phyloP scores from a whole-genome alignment of 495 filamentous ascomycete species.

The Saxophila tyrrhenica region DNA sequence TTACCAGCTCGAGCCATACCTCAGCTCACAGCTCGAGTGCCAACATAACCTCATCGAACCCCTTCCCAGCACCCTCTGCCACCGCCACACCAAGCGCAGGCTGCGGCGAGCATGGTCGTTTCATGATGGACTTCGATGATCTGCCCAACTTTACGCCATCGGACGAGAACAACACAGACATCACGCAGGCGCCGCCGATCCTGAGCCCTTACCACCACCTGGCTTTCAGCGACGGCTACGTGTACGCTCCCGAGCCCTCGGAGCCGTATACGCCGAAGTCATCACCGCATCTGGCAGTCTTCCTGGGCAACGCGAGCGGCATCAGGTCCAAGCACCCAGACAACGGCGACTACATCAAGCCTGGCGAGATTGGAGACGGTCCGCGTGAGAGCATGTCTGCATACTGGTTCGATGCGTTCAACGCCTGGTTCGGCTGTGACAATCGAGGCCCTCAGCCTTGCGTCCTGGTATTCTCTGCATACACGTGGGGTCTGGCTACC shows the following conservation, averaged over 20 bases:
- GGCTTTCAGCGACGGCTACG: conserved; percentile 32
- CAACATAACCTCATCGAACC: conserved; percentile 1
- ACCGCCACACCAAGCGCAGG: conserved; percentile 13
- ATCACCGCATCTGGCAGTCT: conserved; percentile 33
- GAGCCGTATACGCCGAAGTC: conserved; percentile 33
- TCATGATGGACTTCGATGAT: conserved; percentile 28
- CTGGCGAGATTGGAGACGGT: conserved; percentile 37
- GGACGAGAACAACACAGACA: conserved; percentile 20
- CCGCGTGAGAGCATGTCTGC: conserved; percentile 27
- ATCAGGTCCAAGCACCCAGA: conserved; percentile 19
- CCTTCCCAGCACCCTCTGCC: conserved; percentile 6
- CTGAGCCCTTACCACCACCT: conserved; percentile 37
- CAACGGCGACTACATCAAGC: conserved; percentile 24
- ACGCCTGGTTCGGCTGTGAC: conserved; percentile 33
- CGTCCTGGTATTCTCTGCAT: conserved; percentile 31
- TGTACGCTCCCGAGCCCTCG: conserved; percentile 32
- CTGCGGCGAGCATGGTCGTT: conserved; percentile 28
- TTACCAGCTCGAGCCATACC: conserved; percentile 1
- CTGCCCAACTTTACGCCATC: conserved; percentile 16
- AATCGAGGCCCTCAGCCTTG: conserved; percentile 30
- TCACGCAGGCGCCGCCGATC: conserved; percentile 28
- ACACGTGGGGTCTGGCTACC: conserved; percentile 19
- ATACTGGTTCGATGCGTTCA: conserved; percentile 37
- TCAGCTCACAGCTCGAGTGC: not conserved
- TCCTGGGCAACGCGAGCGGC: conserved; percentile 24